These are phyloP conservation scores for Viridothelium virens DNA, from an alignment of 495 filamentous ascomycete species.

Conservation along the genomic window DNA sequence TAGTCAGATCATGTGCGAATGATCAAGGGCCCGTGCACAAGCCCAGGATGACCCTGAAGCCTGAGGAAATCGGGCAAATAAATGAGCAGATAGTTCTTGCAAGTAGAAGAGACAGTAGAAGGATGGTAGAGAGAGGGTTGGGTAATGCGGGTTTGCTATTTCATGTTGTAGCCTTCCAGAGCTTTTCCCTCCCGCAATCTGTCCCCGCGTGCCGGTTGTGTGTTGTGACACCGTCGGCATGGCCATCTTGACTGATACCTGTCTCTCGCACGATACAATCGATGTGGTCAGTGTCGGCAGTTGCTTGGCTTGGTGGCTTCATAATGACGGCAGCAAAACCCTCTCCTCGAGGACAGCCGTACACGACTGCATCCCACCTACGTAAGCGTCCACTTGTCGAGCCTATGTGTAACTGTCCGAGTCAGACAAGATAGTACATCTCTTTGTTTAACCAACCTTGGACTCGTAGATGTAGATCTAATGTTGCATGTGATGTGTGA, in stretches of 20 bases:
- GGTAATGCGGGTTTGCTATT: constrained; percentile 2
- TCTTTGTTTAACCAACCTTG: constrained; percentile 1
- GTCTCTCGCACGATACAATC: constrained; percentile 24
- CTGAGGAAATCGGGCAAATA: background rate
- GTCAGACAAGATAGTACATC: background rate
- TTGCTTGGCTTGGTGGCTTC: constrained; percentile 36
- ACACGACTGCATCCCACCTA: constrained; percentile 12
- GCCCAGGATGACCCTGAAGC: background rate
- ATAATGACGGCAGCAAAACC: constrained; percentile 31
- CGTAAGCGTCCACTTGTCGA: constrained; percentile 6
- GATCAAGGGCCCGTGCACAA: background rate
- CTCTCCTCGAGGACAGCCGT: constrained; percentile 39
- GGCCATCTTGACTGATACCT: constrained; percentile 18
- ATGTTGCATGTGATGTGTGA: no score
- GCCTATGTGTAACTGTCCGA: background rate
- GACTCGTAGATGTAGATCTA: background rate
- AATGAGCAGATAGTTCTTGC: background rate
- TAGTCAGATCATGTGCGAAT: background rate
- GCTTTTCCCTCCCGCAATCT: background rate
- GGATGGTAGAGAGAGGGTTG: background rate
- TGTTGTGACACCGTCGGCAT: constrained; percentile 15
- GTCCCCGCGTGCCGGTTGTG: constrained; percentile 8
- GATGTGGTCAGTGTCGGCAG: constrained; percentile 36
- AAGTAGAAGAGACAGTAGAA: background rate
- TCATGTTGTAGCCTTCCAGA: background rate